Conservation (phyloP, 2,329 filamentous ascomycete genomes). For the Trichophyton benhamiae region DNA sequence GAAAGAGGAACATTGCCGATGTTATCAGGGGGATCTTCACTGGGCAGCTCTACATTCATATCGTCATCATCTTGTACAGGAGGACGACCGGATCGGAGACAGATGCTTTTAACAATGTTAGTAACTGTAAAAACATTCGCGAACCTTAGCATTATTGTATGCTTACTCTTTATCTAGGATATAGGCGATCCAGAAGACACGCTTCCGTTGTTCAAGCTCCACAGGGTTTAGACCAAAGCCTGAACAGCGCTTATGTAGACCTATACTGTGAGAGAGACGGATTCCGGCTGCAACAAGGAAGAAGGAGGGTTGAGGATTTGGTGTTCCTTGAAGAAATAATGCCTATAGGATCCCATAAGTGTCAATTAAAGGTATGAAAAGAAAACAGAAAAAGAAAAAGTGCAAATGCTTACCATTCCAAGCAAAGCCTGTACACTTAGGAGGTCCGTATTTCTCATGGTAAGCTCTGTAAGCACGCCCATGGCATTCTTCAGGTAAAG, state of each 20-base stretch:
- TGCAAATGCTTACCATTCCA: slow-evolving; percentile 52
- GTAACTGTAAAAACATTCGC: neutral
- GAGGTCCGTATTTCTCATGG: slow-evolving; percentile 90
- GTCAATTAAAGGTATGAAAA: neutral
- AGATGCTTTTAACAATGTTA: slow-evolving; percentile 37
- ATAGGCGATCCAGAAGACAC: slow-evolving; percentile 68
- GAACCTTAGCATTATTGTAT: neutral
- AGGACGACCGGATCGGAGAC: slow-evolving; percentile 58
- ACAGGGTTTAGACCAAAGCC: slow-evolving; percentile 88
- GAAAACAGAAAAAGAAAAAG: neutral
- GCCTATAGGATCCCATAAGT: slow-evolving; percentile 35
- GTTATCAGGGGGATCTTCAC: slow-evolving; percentile 78
- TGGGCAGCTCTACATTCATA: slow-evolving; percentile 93
- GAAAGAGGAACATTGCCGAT: slow-evolving; percentile 87
- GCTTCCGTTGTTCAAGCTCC: slow-evolving; percentile 80
- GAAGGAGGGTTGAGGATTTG: slow-evolving; percentile 89
- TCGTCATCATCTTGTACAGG: slow-evolving; percentile 64
- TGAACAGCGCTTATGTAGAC: slow-evolving; percentile 82
- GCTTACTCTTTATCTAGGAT: slow-evolving; percentile 57
- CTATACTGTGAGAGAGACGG: slow-evolving; percentile 81
- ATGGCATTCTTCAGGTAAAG: slow-evolving; percentile 93
- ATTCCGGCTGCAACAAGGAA: slow-evolving; percentile 85
- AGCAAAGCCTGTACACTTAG: slow-evolving; percentile 87
- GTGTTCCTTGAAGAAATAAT: slow-evolving; percentile 87
- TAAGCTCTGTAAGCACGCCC: slow-evolving; percentile 81